These are phyloP conservation scores for Flaveria floridana DNA, from an alignment of 140 eudicot species.

Conservation along the genomic window DNA sequence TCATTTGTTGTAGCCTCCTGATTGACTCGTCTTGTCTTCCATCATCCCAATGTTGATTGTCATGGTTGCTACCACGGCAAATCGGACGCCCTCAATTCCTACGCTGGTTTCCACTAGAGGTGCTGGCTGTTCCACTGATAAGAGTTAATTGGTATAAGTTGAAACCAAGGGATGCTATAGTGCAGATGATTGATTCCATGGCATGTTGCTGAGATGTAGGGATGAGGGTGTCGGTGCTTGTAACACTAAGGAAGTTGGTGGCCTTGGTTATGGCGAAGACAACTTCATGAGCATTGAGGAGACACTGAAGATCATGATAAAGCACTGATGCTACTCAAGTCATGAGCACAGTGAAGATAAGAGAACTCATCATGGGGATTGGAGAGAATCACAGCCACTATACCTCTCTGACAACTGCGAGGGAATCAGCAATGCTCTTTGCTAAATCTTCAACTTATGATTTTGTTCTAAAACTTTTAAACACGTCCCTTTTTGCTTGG, in stretches of 20 bases:
- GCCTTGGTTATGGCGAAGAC: neutral
- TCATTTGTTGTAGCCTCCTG: neutral
- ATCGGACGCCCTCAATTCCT: neutral
- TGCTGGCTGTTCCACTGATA: neutral
- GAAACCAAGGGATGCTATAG: neutral
- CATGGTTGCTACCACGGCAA: neutral
- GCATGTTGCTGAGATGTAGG: neutral
- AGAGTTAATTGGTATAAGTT: neutral
- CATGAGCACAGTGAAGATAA: neutral
- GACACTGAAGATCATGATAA: neutral
- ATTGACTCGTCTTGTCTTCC: neutral
- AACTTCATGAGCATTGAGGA: neutral
- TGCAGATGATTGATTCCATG: neutral
- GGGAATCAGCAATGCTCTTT: neutral
- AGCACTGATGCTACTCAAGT: neutral
- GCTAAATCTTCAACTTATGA: neutral
- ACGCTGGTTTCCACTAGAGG: neutral
- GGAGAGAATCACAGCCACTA: neutral
- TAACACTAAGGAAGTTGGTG: neutral
- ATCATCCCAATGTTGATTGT: neutral
- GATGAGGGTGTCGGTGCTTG: neutral
- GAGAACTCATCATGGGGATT: neutral
- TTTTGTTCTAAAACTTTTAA: neutral
- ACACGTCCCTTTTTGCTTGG: neutral
- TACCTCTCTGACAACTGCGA: neutral